Evolutionary conservation across 768 basidiomycete species (phyloP).

Genomic region (Candolleomyces efflorescens): DNA sequence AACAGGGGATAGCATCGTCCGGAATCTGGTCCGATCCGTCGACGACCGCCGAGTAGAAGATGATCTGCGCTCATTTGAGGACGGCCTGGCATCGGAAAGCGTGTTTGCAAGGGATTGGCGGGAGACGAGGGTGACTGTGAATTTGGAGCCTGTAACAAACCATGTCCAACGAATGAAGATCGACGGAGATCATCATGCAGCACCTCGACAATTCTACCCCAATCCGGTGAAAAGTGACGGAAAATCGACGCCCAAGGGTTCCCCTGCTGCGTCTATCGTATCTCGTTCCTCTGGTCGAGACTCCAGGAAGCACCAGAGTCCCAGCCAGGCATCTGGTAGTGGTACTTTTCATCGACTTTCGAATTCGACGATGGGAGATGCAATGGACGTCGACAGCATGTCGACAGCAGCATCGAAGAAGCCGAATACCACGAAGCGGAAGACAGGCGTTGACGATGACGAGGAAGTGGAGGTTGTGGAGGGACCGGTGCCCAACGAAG

Average conservation of each 20-base stretch:
- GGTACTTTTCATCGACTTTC: conserved; percentile 23
- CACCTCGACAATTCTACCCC: conserved; percentile 9
- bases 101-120: conserved; percentile 75
- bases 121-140: conserved; percentile 54
- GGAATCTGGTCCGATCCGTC: conserved; percentile 18
- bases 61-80: conserved; percentile 59
- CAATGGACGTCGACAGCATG: conserved; percentile 38
- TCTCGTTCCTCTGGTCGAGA: conserved; percentile 44
- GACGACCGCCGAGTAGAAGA: conserved; percentile 33
- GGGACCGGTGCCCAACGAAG: conserved; percentile 30
- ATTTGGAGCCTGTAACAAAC: conserved; percentile 23
- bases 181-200: conserved; percentile 15
- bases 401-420: conserved; percentile 19
- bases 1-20: conserved; percentile 56
- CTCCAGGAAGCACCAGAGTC: conserved; percentile 49
- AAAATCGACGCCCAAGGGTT: conserved; percentile 27
- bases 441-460: conserved; percentile 35
- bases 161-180: conserved; percentile 17
- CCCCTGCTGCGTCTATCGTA: conserved; percentile 38
- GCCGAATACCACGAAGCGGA: conserved; percentile 43
- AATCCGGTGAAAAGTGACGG: conserved; percentile 2
- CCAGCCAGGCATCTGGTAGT: conserved; percentile 32
- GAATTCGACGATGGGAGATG: conserved; percentile 39
- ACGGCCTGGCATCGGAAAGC: conserved; percentile 56
- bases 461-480: conserved; percentile 55